A percentile compares a stretch with the other conserved stretches of the same genome.
phyloP scores from a whole-genome alignment of 1,284 basidiomycete genomes.

The Pholiota adiposa region DNA sequence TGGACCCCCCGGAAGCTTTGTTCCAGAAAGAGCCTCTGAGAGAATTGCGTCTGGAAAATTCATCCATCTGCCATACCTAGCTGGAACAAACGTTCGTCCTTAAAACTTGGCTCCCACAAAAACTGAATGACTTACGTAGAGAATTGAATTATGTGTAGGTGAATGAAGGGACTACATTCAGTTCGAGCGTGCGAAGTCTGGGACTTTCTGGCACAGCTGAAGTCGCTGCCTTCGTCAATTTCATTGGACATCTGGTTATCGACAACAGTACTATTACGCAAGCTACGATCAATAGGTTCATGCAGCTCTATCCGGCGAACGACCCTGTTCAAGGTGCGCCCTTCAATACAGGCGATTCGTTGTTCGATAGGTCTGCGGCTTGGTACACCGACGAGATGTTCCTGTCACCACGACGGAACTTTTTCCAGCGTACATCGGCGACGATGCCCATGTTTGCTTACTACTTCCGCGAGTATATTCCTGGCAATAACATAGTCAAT shows the following conservation, averaged over 20 bases:
- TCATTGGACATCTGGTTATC: slow-evolving; percentile 51
- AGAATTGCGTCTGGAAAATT: slow-evolving; percentile 54
- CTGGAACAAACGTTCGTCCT: slow-evolving; percentile 55
- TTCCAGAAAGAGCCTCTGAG: slow-evolving; percentile 50
- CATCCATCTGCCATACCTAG: slow-evolving; percentile 58
- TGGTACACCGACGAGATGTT: slow-evolving; percentile 66
- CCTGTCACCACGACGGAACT: slow-evolving; percentile 49
- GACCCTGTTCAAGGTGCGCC: slow-evolving; percentile 47
- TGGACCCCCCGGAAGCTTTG: slow-evolving; percentile 55
- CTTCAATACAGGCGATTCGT: slow-evolving; percentile 61
- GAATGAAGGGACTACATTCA: slow-evolving; percentile 56
- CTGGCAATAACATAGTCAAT: slow-evolving; percentile 34
- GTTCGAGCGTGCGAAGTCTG: slow-evolving; percentile 38
- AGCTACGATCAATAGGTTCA: slow-evolving; percentile 40
- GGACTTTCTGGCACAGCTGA: slow-evolving; percentile 41
- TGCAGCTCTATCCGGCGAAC: slow-evolving; percentile 49
- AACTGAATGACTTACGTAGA: background rate
- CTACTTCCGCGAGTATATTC: slow-evolving; percentile 58
- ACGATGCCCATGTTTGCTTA: slow-evolving; percentile 56
- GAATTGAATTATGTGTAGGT: slow-evolving; percentile 34
- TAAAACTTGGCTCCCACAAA: background rate
- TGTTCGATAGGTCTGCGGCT: slow-evolving; percentile 57
- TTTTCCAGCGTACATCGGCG: slow-evolving; percentile 50
- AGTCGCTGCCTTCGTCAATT: slow-evolving; percentile 45
- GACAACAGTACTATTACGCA: slow-evolving; percentile 56